Evolutionary conservation across 805 yeast species (phyloP), one percentile per base, ranked within the genome.

Genomic region (Barnettozyma pratensis): DNA sequence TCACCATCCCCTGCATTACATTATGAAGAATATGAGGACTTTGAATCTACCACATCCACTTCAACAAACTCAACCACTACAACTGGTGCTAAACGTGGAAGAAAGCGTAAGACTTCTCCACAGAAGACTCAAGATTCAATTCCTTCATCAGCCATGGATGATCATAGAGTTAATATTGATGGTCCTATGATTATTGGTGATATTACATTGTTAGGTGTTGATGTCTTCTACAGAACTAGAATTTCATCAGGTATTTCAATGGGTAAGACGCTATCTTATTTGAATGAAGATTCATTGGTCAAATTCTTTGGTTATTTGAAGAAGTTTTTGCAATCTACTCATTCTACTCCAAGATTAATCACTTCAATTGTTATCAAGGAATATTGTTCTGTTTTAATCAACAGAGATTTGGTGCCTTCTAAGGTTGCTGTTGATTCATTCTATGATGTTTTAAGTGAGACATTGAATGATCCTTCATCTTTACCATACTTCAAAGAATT

Each of bases 151-250:
- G 70, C 77, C 4, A 85, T 76, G 36, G 84, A 76, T 44, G 75
- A 80, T 47, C 49, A 46, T 39, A 78, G 79, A 50, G 84, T 89
- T 45, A 90, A 92, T 62, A 91, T 94, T 50, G 99, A 94, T 68
- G 86, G 96, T 4, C 97, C 98, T 5, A 84, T 94, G 65, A 79
- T 86, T 50, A 78, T 81, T 41, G 99, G 99, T 59, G 99, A 94
- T 67, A 85, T 94, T 14, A 81, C 90, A 47, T 71, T 94, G 29
- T 81, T 94, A 34, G 96, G 96, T 0, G 67, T 75, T 42, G 91
- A 87, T 30, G 79, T 79, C 1, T 78, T 94, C 49, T 71, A 89
- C 34, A 75, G 85, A 42, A 86, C 95, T 3, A 83, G 94, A 65
- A 72, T 87, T 12, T 78, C 82, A 10, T 87, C 91, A 5, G 83